Evolutionary conservation across 75 land plant species (phyloP).

Genomic region (Azolla pinnata): DNA sequence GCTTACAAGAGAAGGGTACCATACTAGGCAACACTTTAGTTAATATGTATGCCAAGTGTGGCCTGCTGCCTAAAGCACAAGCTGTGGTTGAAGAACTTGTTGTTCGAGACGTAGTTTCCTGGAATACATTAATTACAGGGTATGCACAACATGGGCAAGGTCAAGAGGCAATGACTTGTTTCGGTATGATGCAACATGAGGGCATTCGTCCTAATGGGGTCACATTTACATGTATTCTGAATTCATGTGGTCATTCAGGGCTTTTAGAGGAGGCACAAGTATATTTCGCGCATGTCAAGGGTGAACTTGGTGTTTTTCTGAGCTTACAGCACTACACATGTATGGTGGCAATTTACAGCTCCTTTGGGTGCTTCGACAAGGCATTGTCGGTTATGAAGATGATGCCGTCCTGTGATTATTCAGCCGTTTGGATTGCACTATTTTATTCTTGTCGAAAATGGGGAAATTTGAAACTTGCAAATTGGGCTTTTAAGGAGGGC

Average conservation of each 20-base stretch:
- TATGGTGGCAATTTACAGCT: too few species aligned
- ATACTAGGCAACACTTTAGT: conserved; percentile 13
- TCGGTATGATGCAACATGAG: conserved; percentile 10
- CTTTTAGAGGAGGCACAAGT: too few species aligned
- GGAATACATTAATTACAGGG: conserved; percentile 22
- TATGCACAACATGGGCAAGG: conserved; percentile 18
- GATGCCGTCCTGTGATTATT: too few species aligned
- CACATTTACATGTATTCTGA: conserved; percentile 13
- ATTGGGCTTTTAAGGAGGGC: too few species aligned
- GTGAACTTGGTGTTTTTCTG: too few species aligned
- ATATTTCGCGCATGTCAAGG: too few species aligned
- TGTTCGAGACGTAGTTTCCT: conserved; percentile 10
- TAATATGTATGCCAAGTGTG: conserved; percentile 21
- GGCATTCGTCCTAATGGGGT: conserved; percentile 18
- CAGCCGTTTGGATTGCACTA: too few species aligned
- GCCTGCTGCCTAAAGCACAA: conserved; percentile 9
- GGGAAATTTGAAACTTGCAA: too few species aligned
- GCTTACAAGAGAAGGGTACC: background rate
- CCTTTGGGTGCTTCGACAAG: too few species aligned
- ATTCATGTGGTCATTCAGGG: conserved; percentile 13
- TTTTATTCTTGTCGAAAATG: too few species aligned
- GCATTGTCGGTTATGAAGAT: too few species aligned
- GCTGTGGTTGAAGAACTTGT: conserved; percentile 9
- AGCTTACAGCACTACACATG: too few species aligned
- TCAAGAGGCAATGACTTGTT: conserved; percentile 10